Conservation (phyloP, 2,329 filamentous ascomycete species). For the Cladophialophora bantiana region DNA sequence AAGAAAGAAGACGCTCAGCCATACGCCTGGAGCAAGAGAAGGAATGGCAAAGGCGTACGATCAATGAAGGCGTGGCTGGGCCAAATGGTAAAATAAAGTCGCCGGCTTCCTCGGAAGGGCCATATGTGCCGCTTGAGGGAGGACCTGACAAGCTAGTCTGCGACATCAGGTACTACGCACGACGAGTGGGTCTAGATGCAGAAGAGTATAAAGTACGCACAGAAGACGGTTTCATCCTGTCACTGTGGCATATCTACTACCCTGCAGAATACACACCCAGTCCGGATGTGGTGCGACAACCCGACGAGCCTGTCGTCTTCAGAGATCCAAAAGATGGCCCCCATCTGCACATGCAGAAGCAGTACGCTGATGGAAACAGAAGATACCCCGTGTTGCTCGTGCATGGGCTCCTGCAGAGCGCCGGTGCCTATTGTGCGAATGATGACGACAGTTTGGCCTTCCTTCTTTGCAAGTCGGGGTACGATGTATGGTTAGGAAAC, state of each 20-base stretch:
- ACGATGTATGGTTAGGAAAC: slow-evolving; percentile 95
- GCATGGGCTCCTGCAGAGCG: slow-evolving; percentile 85
- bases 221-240: slow-evolving; percentile 90
- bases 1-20: slow-evolving; percentile 69
- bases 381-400: slow-evolving; percentile 87
- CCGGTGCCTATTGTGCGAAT: slow-evolving; percentile 87
- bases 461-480: slow-evolving; percentile 88
- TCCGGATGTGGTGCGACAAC: slow-evolving; percentile 49
- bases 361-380: slow-evolving; percentile 52
- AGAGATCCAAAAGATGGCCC: slow-evolving; percentile 47
- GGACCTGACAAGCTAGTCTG: slow-evolving; percentile 79
- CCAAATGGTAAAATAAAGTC: slow-evolving; percentile 40
- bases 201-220: slow-evolving; percentile 86
- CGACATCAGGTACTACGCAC: slow-evolving; percentile 84
- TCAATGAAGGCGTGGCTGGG: slow-evolving; percentile 42
- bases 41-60: slow-evolving; percentile 65
- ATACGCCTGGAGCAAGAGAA: slow-evolving; percentile 64
- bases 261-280: slow-evolving; percentile 72
- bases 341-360: slow-evolving; percentile 42
- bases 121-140: slow-evolving; percentile 78
- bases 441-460: slow-evolving; percentile 91
- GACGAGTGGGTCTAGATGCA: slow-evolving; percentile 83
- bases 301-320: slow-evolving; percentile 70
- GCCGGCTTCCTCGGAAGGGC: slow-evolving; percentile 48
- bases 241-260: slow-evolving; percentile 88